These are phyloP conservation scores for Dipodascus geniculatus DNA, from an alignment of 805 yeast genomes.

Conservation along the genomic window DNA sequence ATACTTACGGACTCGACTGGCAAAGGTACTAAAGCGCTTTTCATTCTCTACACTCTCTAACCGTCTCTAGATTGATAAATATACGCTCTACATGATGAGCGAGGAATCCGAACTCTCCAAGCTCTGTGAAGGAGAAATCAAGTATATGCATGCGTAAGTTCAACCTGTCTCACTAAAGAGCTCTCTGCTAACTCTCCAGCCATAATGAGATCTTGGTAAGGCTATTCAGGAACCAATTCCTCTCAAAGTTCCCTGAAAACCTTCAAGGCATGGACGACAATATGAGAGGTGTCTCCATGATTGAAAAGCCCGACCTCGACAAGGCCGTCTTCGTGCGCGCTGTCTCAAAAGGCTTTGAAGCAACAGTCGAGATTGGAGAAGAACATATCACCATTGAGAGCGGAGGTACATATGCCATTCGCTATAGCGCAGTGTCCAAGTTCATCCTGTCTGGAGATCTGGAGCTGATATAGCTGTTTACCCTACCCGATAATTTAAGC, in stretches of 20 bases:
- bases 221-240: constrained; percentile 55
- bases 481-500: background rate
- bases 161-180: background rate
- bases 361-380: constrained; percentile 31
- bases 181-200: constrained; percentile 14
- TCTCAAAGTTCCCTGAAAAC: constrained; percentile 53
- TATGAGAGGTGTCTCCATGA: constrained; percentile 48
- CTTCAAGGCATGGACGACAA: constrained; percentile 69
- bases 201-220: constrained; percentile 56
- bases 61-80: constrained; percentile 48
- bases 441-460: constrained; percentile 32
- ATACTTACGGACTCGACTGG: constrained; percentile 65
- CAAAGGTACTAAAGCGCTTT: constrained; percentile 7
- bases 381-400: constrained; percentile 41
- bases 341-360: constrained; percentile 25
- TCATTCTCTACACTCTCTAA: background rate
- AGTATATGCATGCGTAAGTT: constrained; percentile 42
- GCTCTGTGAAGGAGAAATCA: constrained; percentile 48
- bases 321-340: constrained; percentile 65
- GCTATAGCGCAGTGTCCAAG: constrained; percentile 43
- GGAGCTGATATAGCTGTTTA: constrained; percentile 27
- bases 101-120: constrained; percentile 28
- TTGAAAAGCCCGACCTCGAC: constrained; percentile 64
- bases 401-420: constrained; percentile 65
- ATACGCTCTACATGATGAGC: constrained; percentile 46